Evolutionary conservation across 305 asterid genomes (phyloP), one percentile per base, ranked within the genome.

Genomic region (Striga hermonthica): DNA sequence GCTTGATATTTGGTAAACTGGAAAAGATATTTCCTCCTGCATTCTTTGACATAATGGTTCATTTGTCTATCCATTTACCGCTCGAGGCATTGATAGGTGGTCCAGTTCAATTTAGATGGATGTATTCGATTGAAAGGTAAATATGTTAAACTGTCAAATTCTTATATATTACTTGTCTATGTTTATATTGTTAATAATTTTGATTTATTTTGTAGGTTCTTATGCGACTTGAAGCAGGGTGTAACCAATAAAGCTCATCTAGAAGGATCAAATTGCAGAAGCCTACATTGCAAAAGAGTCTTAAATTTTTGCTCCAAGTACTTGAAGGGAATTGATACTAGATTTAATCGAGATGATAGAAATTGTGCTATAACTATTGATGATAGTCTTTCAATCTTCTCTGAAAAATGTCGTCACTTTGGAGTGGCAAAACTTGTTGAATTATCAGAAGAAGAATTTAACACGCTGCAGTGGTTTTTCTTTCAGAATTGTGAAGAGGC

Each of bases 91-190:
- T 34, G 60, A 7, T 56, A 9, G 60, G 60, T 56, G 60, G 40
- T 9, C 60, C 40, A 9, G 60, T 56, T 34, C 60, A 56, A 5
- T 56, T 28, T 34, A 31, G 40, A 8, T 56, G 60, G 60, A 56
- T 56, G 60, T 31, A 56, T 35, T 40, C 60, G 1, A 56, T 56
- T 56, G 41, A 56, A 35, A 31, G 15, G 60, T 56, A 22, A 56
- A 22, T 22, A 1, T 22, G 2, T 2, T 1, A 22, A 22, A 22
- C 31, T 22, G 31, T 22, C 31, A 22, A 22, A 22, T 22, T 28
- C 1, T 54, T 9, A 22, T 3, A 28, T 28, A 9, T 28, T 52
- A 14, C 6, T 14, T 1, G 31, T 22, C 7, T 28, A 9, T 16
- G 6, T 4, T 54, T 5, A 10, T 11, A 28, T 15, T 6, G 9